These are phyloP conservation scores for Colletotrichum godetiae DNA, from an alignment of 2,329 filamentous ascomycete species.

Conservation along the genomic window DNA sequence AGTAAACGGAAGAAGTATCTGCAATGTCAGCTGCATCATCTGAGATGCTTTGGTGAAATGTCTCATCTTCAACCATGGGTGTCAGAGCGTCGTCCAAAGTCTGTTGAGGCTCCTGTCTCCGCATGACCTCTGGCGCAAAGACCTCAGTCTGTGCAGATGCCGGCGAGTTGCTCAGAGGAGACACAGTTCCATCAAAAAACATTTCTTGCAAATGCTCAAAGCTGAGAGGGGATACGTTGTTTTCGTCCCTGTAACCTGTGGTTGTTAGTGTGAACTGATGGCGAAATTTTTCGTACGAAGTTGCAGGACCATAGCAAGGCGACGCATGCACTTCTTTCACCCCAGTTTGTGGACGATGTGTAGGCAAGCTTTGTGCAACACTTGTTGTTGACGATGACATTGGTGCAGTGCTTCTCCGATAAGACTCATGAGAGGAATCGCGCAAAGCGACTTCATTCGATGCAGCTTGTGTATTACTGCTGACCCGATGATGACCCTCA, in stretches of 20 bases:
- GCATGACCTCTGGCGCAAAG: slow-evolving; percentile 11
- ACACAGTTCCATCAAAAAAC: background rate
- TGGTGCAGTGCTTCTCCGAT: background rate
- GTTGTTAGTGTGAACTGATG: background rate
- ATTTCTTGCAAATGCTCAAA: background rate
- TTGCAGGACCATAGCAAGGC: slow-evolving; percentile 4
- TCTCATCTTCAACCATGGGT: background rate
- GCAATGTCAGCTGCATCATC: slow-evolving; percentile 19
- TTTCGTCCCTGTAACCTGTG: background rate
- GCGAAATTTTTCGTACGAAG: slow-evolving; percentile 2
- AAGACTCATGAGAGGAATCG: background rate
- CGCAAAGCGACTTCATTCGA: background rate
- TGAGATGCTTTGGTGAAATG: slow-evolving; percentile 7
- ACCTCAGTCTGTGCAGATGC: slow-evolving; percentile 16
- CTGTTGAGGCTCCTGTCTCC: background rate
- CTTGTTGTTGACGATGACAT: background rate
- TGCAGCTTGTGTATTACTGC: background rate
- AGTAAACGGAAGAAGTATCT: slow-evolving; percentile 40
- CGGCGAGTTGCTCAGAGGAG: slow-evolving; percentile 18
- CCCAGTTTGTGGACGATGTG: background rate
- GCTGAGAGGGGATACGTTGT: background rate
- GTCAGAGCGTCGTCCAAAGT: slow-evolving; percentile 32
- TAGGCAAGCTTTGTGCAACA: background rate
- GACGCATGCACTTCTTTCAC: background rate
- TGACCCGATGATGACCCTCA: background rate